These are phyloP conservation scores for Clonostachys sp. DNA, from an alignment of 2,329 filamentous ascomycete genomes.

Conservation along the genomic window DNA sequence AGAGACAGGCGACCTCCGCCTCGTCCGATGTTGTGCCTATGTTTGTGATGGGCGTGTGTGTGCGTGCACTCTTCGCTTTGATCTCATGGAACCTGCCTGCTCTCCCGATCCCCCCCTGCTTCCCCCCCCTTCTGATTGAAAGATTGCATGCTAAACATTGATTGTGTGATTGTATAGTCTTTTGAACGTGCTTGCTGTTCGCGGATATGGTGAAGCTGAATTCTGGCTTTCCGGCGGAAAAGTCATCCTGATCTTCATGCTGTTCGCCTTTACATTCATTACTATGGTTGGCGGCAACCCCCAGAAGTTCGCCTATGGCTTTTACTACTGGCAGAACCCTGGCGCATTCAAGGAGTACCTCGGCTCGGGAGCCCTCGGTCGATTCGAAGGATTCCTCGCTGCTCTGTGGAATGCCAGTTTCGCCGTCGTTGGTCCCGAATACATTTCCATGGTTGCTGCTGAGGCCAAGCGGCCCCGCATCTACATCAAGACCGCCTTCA, in stretches of 20 bases:
- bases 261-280: constrained; percentile 53
- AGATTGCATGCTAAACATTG: no score
- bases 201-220: constrained; percentile 31
- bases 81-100: no score
- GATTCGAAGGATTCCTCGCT: constrained; percentile 66
- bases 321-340: constrained; percentile 61
- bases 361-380: constrained; percentile 55
- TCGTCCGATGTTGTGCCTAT: no score
- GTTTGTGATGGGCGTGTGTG: no score
- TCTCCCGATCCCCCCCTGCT: no score
- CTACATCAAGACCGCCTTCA: constrained; percentile 65
- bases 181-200: constrained; percentile 29
- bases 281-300: constrained; percentile 56
- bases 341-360: constrained; percentile 45
- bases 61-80: no score
- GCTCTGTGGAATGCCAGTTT: constrained; percentile 62
- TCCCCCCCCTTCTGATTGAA: no score
- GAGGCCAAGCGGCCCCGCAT: constrained; percentile 61
- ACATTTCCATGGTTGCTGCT: constrained; percentile 65
- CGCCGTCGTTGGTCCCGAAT: constrained; percentile 64
- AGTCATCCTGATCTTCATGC: constrained; percentile 50
- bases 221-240: constrained; percentile 40
- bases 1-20: no score
- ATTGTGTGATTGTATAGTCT: constrained; percentile 15
- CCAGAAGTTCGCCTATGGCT: constrained; percentile 50